Conservation (phyloP, 2,329 filamentous ascomycete genomes). For the Aspergillus arachidicola region DNA sequence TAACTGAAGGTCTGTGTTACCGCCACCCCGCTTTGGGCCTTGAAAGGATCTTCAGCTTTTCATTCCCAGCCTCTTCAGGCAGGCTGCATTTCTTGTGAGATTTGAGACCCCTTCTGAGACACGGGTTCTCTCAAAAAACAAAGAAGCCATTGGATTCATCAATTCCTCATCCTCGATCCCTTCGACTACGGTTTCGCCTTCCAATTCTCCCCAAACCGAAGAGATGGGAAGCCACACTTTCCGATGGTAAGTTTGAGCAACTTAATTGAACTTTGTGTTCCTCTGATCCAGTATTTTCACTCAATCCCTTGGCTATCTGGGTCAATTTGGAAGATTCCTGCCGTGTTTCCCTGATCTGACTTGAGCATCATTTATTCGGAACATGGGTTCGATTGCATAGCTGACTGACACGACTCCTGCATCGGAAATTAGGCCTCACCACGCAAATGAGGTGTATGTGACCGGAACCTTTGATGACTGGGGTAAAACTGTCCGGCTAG, state of each 20-base stretch:
- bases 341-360: neutral
- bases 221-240: conserved; percentile 42
- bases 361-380: neutral
- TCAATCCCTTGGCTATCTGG: neutral
- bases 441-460: conserved; percentile 85
- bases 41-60: conserved; percentile 4
- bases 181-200: neutral
- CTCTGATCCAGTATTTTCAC: conserved; percentile 6
- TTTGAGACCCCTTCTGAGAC: conserved; percentile 1
- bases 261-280: conserved; percentile 15
- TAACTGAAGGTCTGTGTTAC: conserved; percentile 10
- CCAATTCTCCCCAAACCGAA: conserved; percentile 3
- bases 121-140: neutral
- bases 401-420: conserved; percentile 33
- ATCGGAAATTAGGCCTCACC: conserved; percentile 68
- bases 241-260: conserved; percentile 36
- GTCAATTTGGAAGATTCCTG: neutral
- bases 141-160: neutral
- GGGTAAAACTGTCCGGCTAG: conserved; percentile 81
- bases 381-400: conserved; percentile 18
- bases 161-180: neutral
- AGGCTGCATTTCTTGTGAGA: neutral
- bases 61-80: conserved; percentile 6
- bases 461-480: conserved; percentile 96
- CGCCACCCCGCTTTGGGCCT: conserved; percentile 7